These are phyloP conservation scores for Stropharia rugosoannulata DNA, from an alignment of 768 basidiomycete species.

Conservation along the genomic window DNA sequence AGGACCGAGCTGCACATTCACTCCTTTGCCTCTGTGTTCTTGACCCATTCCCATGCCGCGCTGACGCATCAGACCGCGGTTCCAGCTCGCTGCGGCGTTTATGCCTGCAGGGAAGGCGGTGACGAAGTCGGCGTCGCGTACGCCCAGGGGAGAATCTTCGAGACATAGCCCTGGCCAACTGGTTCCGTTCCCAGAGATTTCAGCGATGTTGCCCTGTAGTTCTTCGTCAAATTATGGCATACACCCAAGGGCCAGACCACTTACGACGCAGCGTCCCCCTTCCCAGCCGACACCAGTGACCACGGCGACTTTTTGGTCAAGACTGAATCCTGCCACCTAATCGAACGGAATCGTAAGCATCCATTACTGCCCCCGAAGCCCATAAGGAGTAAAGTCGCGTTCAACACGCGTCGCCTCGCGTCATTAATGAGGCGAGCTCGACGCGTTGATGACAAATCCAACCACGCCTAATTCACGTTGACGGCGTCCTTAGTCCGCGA, in stretches of 20 bases:
- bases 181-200: slow-evolving; percentile 39
- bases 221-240: not conserved
- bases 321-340: slow-evolving; percentile 31
- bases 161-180: slow-evolving; percentile 73
- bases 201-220: slow-evolving; percentile 53
- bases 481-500: not conserved
- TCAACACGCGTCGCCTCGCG: not conserved
- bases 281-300: slow-evolving; percentile 70
- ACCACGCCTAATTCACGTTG: not conserved
- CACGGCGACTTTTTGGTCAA: slow-evolving; percentile 65
- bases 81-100: slow-evolving; percentile 79
- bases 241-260: slow-evolving; percentile 15
- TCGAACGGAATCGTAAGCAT: not conserved
- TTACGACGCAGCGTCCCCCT: slow-evolving; percentile 65
- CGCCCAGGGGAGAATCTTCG: slow-evolving; percentile 77
- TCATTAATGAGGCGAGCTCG: not conserved
- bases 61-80: slow-evolving; percentile 72
- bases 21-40: slow-evolving; percentile 84
- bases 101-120: slow-evolving; percentile 85
- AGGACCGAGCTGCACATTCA: slow-evolving; percentile 74
- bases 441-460: not conserved
- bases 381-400: not conserved
- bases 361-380: not conserved
- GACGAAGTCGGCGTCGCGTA: slow-evolving; percentile 71
- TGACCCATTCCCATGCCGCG: slow-evolving; percentile 79